Base-by-base conservation (phyloP, 129 eudicot species). In the Flaveria ramosissima region DNA sequence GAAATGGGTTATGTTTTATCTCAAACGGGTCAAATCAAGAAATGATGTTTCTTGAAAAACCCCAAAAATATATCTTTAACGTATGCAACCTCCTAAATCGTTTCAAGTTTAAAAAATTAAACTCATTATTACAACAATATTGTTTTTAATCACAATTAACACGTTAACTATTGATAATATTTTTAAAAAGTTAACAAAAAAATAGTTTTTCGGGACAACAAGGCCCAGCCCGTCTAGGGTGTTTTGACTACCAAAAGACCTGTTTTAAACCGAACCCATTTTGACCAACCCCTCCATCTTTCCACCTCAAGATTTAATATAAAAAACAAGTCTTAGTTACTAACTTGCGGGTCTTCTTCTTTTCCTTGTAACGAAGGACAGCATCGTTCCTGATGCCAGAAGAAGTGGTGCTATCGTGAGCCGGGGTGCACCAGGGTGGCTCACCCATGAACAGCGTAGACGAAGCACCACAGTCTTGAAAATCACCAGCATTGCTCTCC, bases 391-490 rank as follows among this genome's bases (percentile, higher is more conserved):
- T 87, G 77, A 63, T 88, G 77, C 85, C 83, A 45, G 92, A 82
- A 57, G 89, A 81, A 43, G 77, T 62, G 60, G 95, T 74, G 80
- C 68, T 81, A 52, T 93, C 97, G 9, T 88, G 83, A 82, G 81
- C 71, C 14, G 81, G 89, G 80, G 92, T 79, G 76, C 81, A 71
- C 92, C 96, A 86, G 19, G 96, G 98, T 39, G 97, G 97, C 79
- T 88, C 97, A 36, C 91, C 97, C 86, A 77, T 80, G 52, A 85
- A 78, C 71, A 82, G 83, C 92, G 84, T 78, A 47, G 92, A 80
- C 11, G 98, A 86, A 67, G 97, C 96, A 53, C 90, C 97, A 84
- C 92, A 93, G 57, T 90, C 98, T 82, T 93, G 98, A 84, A 90
- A 84, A 81, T 93, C 97, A 46, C 81, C 95, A 36, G 80, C 91